Percentiles rank a stretch among this genome's conserved stretches.
Conservation (phyloP, 768 basidiomycete genomes). For the Phylloporus arenicola region DNA sequence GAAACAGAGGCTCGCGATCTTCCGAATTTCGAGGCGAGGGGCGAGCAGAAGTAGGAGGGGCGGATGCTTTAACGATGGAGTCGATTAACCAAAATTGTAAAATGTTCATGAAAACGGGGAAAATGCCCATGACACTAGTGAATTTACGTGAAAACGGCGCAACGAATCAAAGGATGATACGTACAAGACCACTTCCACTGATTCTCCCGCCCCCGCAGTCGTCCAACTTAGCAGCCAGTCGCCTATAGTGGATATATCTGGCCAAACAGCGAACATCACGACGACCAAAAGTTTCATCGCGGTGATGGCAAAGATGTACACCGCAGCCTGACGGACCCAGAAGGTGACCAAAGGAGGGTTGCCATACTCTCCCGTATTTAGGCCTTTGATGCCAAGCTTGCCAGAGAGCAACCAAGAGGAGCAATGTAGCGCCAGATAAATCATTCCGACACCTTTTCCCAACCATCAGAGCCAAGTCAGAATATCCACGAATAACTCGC, state of each 20-base stretch:
- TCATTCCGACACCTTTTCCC: constrained; percentile 61
- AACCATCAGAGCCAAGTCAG: constrained; percentile 5
- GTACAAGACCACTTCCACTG: constrained; percentile 75
- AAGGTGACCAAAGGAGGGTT: constrained; percentile 66
- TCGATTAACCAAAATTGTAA: constrained; percentile 95
- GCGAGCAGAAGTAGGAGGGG: constrained; percentile 35
- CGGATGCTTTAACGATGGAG: constrained; percentile 79
- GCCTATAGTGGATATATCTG: constrained; percentile 67
- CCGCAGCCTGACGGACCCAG: constrained; percentile 73
- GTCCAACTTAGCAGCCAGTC: constrained; percentile 85
- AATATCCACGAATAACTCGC: constrained; percentile 38
- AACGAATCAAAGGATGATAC: constrained; percentile 27
- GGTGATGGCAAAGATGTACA: constrained; percentile 77
- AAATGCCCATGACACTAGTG: constrained; percentile 79
- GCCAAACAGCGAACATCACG: constrained; percentile 62
- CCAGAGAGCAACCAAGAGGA: constrained; percentile 62
- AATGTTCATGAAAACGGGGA: constrained; percentile 85
- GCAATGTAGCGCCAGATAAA: constrained; percentile 67
- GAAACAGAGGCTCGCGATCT: constrained; percentile 63
- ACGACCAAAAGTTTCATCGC: constrained; percentile 93
- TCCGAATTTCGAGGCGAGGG: constrained; percentile 35
- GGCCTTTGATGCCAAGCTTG: constrained; percentile 63
- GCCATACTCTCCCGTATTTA: constrained; percentile 86
- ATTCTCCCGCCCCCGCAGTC: constrained; percentile 53
- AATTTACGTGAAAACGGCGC: constrained; percentile 6